Evolutionary conservation across 352 stramenopile genomes (phyloP), one percentile per base, ranked within the genome.

Genomic region (Phytopythium aichiense): DNA sequence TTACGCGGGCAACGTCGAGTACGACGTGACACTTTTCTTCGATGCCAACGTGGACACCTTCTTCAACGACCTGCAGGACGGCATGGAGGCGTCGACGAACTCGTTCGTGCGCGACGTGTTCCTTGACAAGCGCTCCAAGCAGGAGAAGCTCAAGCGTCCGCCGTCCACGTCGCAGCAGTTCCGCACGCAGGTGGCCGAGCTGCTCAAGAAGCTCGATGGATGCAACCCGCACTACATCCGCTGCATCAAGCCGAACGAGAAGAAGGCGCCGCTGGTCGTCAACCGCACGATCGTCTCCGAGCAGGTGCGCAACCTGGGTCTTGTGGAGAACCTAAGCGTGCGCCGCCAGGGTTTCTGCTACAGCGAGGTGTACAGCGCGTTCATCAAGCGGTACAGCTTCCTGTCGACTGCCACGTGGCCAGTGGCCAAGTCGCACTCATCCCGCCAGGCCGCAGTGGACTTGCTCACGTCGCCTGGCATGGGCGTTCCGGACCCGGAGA

Each of bases 171-270:
- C 82, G 66, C 78, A 90, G 71, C 86, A 93, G 69, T 93, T 95
- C 74, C 82, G 83, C 43, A 72, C 67, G 25, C 87, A 97, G 49
- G 87, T 94, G 50, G 66, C 77, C 20, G 82, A 85, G 54, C 68
- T 97, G 53, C 73, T 97, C 5, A 86, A 83, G 65, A 87, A 91
- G 62, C 71, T 97, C 33, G 87, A 94, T 58, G 80, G 77, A 18
- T 97, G 90, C 66, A 87, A 95, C 65, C 91, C 89, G 28, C 84
- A 96, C 69, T 97, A 97, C 74, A 93, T 97, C 37, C 87, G 89
- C 50, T 96, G 88, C 65, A 96, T 97, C 64, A 97, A 97, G 66
- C 82, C 87, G 2, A 97, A 97, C 61, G 86, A 96, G 51, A 74
- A 91, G 33, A 97, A 97, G 69, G 60, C 71, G n/a, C 78, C 84